Evolutionary conservation across 2,329 filamentous ascomycete genomes (phyloP), one percentile per base, ranked within the genome.

Genomic region (Ilyonectria destructans): DNA sequence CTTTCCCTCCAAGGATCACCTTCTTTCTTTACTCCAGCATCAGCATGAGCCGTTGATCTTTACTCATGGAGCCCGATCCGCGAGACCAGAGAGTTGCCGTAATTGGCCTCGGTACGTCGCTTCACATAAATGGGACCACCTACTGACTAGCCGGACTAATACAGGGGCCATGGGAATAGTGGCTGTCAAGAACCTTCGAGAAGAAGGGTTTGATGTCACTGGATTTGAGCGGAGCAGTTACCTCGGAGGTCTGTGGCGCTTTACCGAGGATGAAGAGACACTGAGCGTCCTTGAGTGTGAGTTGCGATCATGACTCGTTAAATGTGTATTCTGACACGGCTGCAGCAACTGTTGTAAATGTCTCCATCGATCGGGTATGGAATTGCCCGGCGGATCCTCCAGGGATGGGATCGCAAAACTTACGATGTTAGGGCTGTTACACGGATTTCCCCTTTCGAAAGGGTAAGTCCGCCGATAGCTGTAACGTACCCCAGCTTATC

Each of bases 161-260:
- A 19, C 66, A 80, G 80, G 81, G 15, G 78, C 79, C 17, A 76
- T 80, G 55, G 82, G 82, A 48, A 77, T 83, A 21, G 80, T 81
- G 8, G 75, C 81, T 6, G 74, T 84, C 58, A 86, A 86, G 73
- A 82, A 82, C 43, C 69, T 85, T 19, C 71, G 80, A 2, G 83
- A 86, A 63, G 82, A 84, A 72, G 82, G 83, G 9, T 86, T 85
- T 58, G 72, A 84, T 10, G 83, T 80, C 6, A 78, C 80, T 1
- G 84, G 80, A 2, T 85, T 85, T 52, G 85, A 86, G 55, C 76
- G 79, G 31, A 82, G 81, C 61, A 65, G 72, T 51, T 80, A 80
- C 62, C 72, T 84, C 19, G 84, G 84, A 10, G 84, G 84, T 0
- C 71, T 86, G 1, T 86, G 84, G 83, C 78, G 80, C 19, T 84